Evolutionary conservation across 768 basidiomycete genomes (phyloP).

Genomic region (Candolleomyces eurysporus): DNA sequence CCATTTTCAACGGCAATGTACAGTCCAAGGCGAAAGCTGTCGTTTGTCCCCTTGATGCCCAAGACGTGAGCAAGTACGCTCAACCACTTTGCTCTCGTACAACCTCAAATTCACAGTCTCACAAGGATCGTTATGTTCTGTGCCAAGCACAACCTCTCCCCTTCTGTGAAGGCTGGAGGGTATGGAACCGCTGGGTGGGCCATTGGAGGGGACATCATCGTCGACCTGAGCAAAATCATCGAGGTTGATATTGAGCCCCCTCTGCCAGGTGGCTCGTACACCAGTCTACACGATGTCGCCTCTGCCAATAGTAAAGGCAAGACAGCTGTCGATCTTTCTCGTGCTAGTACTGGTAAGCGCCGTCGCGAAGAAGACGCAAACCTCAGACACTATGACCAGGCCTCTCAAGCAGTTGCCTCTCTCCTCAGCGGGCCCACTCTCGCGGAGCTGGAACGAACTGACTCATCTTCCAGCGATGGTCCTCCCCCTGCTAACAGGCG

Average conservation of each 20-base stretch:
- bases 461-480: conserved; percentile 17
- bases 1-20: conserved; percentile 79
- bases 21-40: conserved; percentile 58
- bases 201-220: conserved; percentile 79
- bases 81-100: neutral
- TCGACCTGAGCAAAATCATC: conserved; percentile 72
- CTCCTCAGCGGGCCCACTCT: conserved; percentile 44
- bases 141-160: conserved; percentile 60
- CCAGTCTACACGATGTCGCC: conserved; percentile 57
- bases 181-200: conserved; percentile 92
- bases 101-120: neutral
- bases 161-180: conserved; percentile 87
- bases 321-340: conserved; percentile 18
- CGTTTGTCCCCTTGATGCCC: conserved; percentile 71
- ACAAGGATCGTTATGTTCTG: conserved; percentile 72
- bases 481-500: conserved; percentile 35
- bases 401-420: conserved; percentile 51
- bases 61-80: conserved; percentile 80
- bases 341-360: conserved; percentile 42
- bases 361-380: conserved; percentile 54
- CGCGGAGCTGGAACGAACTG: neutral
- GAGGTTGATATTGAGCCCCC: conserved; percentile 71
- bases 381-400: conserved; percentile 51
- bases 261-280: conserved; percentile 49
- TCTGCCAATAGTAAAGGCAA: conserved; percentile 57